Evolutionary conservation across 306 rosid species (phyloP).

Genomic region (Pterocarpus santalinus): DNA sequence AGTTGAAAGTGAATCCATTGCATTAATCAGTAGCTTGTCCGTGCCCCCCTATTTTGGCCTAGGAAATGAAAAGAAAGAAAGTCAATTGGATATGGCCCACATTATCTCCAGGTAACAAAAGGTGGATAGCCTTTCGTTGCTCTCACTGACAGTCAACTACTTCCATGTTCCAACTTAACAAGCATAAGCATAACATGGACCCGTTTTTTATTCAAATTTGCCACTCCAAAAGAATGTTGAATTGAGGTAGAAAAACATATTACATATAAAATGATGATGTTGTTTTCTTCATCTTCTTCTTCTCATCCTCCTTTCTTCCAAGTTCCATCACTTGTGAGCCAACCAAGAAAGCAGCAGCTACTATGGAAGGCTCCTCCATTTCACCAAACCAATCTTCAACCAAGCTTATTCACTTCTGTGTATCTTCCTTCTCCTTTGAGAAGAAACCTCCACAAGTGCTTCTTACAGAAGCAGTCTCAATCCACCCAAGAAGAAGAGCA

Average conservation of each 20-base stretch:
- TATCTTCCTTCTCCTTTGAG: slow-evolving; percentile 34
- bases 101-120: slow-evolving; percentile 38
- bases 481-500: slow-evolving; percentile 44
- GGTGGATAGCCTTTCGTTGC: slow-evolving; percentile 3
- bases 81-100: slow-evolving; percentile 45
- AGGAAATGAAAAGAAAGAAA: not conserved
- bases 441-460: slow-evolving; percentile 49
- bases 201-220: slow-evolving; percentile 19
- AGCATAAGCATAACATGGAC: not conserved
- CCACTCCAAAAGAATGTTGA: slow-evolving; percentile 17
- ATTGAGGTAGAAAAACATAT: slow-evolving; percentile 21
- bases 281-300: slow-evolving; percentile 29
- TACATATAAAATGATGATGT: slow-evolving; percentile 22
- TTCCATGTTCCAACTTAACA: too few species aligned
- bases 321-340: slow-evolving; percentile 24
- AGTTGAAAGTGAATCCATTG: not conserved
- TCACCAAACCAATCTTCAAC: slow-evolving; percentile 41
- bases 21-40: not conserved
- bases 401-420: slow-evolving; percentile 8
- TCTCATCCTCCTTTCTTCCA: slow-evolving; percentile 37
- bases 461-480: slow-evolving; percentile 50
- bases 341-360: slow-evolving; percentile 40
- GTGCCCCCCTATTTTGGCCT: not conserved
- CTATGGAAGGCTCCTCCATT: slow-evolving; percentile 23
- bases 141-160: not conserved